Base-by-base conservation (phyloP, 1,284 basidiomycete species). In the Microbotryum lychnidis-dioicae region DNA sequence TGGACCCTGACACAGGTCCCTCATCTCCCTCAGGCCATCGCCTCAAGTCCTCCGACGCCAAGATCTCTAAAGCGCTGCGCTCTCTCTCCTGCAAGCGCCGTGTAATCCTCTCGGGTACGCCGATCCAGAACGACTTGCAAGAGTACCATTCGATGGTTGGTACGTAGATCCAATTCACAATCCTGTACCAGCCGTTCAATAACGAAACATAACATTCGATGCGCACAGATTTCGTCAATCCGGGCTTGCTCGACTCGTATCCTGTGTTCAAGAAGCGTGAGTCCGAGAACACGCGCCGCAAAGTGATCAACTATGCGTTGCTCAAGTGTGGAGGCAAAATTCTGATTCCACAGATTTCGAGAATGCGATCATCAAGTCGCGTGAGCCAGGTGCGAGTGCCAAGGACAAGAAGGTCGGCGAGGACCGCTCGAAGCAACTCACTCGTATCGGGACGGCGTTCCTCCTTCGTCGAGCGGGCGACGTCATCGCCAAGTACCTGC, bases 141-240 rank as follows among this genome's bases (percentile, higher is more conserved):
- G 96, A 99, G 75, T 96, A 96, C 73, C 93, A 93, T 76, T 83
- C 92, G 6, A 97, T 97, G 92, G 90, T 90, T 16, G 66, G 66
- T 69, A 61, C 57, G 80, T 69, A 42, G 37, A 42, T 6, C 10
- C 3, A 16, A 16, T 50, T 37, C 44, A 29, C 57, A 57, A 37
- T 50, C 27, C 57, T 44, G 44, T 16, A 5, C 25, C 37, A 51
- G n/a, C 23, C 5, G 37, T 16, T 42, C 12, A 42, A 18, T 3
- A 4, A 42, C 9, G 16, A 12, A 16, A 3, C 25, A 25, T 25
- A 25, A 25, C 25, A 25, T 33, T 64, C 33, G 4, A 53, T 47
- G 14, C 67, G 90, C 88, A 84, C 89, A 50, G 86, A 97, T 66
- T 98, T 97, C 73, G 91, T 91, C 72, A 94, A 93, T 74, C 93